Evolutionary conservation across 768 basidiomycete genomes (phyloP), one percentile per base, ranked within the genome.

Genomic region (Nidularia sp.): DNA sequence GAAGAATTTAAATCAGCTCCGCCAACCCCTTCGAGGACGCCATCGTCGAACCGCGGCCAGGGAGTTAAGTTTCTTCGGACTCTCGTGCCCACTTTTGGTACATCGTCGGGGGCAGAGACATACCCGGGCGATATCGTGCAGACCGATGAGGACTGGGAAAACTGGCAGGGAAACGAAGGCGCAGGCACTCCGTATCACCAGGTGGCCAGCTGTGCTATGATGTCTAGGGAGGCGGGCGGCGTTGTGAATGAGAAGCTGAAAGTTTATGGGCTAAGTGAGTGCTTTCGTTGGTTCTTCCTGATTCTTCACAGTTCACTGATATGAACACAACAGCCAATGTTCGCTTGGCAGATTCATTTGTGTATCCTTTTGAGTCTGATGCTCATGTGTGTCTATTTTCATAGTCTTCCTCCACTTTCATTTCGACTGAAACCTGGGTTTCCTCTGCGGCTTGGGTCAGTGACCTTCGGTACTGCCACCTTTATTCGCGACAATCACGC

Each of bases 1-100:
- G 87, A 13, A 75, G 73, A 4, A 60, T 88, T 31, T 80, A 79
- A 52, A 82, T 88, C 69, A 83, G 77, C 60, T 78, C 79, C 1
- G 70, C 74, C n/a, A 75, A 80, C 56, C 71, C 82, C 0, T 89
- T 89, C 66, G 78, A 81, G 48, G 63, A 70, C 15, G 81, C 85
- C 3, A 59, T 76, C 36, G 84, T 89, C 61, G 83, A 89, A 65
- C 87, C 87, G 4, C 66, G 75, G 84, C 39, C 78, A 83, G 62
- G 85, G 81, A 34, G 65, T 85, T 47, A 83, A 81, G 62, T 73
- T 87, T 51, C 81, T 77, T 25, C 77, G 85, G 31, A 74, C 60
- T 49, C 57, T 88, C 44, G 83, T 78, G 0, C 65, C 66, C 18
- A 18, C 18, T 1, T 65, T 85, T 8, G 73, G 67, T 35, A 52